A percentile compares a stretch with the other conserved stretches of the same genome.
Evolutionary conservation across 768 basidiomycete genomes (phyloP).

Genomic region (Pleurotus ostreatus): DNA sequence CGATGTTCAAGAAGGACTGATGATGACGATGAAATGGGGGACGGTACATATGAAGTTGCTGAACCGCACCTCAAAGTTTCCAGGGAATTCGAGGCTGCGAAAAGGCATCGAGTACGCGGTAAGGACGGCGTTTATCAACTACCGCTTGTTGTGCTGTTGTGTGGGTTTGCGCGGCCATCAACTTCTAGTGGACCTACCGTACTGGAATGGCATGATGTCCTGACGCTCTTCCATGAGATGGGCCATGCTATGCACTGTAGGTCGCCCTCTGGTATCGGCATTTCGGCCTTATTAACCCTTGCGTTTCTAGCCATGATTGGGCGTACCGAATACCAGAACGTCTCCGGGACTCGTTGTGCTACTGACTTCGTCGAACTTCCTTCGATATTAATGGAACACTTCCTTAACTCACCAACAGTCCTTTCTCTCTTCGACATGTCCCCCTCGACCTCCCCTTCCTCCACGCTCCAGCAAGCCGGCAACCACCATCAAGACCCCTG

Average conservation of each 20-base stretch:
- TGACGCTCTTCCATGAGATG: conserved; percentile 98
- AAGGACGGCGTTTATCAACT: conserved; percentile 77
- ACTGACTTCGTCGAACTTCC: conserved; percentile 98
- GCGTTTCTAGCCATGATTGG: conserved; percentile 85
- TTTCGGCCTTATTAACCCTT: background rate
- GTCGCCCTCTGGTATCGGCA: conserved; percentile 22
- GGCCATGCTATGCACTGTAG: conserved; percentile 99
- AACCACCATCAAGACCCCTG: conserved; percentile 76
- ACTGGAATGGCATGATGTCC: conserved; percentile 89
- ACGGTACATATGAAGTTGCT: conserved; percentile 39
- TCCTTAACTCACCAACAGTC: conserved; percentile 80
- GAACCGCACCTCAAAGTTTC: conserved; percentile 45
- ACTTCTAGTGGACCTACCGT: conserved; percentile 61
- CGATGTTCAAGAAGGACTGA: conserved; percentile 91
- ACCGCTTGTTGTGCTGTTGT: conserved; percentile 87
- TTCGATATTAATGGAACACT: conserved; percentile 98
- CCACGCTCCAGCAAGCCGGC: conserved; percentile 39
- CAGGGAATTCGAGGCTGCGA: conserved; percentile 58
- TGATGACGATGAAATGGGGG: conserved; percentile 77
- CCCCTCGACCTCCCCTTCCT: conserved; percentile 34
- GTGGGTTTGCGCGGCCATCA: conserved; percentile 74
- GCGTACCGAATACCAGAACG: conserved; percentile 95
- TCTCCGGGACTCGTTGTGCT: conserved; percentile 94
- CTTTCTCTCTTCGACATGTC: conserved; percentile 67
- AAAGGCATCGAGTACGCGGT: conserved; percentile 55